These are phyloP conservation scores for Rosa persica DNA, from an alignment of 306 rosid species.

Conservation along the genomic window DNA sequence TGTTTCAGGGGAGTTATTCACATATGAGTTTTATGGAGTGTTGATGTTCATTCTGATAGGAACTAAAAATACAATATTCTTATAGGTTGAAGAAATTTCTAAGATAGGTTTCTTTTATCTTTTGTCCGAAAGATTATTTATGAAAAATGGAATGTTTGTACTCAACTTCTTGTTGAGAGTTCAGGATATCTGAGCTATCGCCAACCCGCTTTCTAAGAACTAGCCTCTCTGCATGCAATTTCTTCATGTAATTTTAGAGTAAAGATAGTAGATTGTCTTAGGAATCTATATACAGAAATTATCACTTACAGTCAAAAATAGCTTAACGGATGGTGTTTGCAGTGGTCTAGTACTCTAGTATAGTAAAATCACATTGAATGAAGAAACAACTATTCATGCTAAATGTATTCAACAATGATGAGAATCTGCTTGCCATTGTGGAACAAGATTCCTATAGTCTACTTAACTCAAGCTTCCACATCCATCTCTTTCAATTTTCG, in stretches of 20 bases:
- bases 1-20: background rate
- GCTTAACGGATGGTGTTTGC: background rate
- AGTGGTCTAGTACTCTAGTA: background rate
- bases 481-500: background rate
- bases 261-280: background rate
- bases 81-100: background rate
- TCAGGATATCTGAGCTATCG: background rate
- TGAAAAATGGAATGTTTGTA: background rate
- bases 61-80: background rate
- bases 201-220: background rate
- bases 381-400: background rate
- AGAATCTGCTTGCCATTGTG: background rate
- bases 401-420: background rate
- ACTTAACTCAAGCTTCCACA: background rate
- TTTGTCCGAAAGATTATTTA: background rate
- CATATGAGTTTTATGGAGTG: background rate
- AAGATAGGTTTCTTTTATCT: background rate
- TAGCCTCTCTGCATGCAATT: background rate
- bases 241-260: background rate
- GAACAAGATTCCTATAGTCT: background rate
- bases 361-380: background rate
- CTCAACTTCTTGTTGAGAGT: background rate
- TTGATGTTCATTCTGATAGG: background rate
- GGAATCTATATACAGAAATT: background rate
- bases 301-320: background rate